Conservation (phyloP, 2,329 filamentous ascomycete genomes). For the Fusarium ambrosium region DNA sequence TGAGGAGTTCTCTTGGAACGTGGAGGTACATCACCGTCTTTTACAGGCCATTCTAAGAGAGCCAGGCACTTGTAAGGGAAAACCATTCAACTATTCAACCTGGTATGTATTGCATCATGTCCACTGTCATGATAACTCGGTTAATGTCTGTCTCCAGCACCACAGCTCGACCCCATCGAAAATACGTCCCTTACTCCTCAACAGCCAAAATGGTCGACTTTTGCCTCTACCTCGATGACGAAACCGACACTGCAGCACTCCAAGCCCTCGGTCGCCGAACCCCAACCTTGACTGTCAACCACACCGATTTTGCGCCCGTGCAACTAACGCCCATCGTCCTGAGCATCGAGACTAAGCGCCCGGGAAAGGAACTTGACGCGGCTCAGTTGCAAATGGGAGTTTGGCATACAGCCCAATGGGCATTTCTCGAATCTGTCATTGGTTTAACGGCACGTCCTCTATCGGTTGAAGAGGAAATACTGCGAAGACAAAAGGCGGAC, state of each 20-base stretch:
- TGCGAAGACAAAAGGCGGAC: neutral
- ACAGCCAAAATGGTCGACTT: slow-evolving; percentile 34
- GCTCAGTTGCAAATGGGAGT: slow-evolving; percentile 32
- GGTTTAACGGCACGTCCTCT: neutral
- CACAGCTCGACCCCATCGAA: slow-evolving; percentile 9
- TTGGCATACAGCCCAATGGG: slow-evolving; percentile 34
- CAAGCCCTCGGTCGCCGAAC: slow-evolving; percentile 22
- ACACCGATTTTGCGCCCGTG: slow-evolving; percentile 26
- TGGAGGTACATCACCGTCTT: slow-evolving; percentile 36
- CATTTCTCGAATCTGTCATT: slow-evolving; percentile 15
- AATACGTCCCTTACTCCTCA: slow-evolving; percentile 13
- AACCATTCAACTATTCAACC: slow-evolving; percentile 14
- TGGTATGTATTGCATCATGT: neutral
- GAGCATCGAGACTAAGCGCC: slow-evolving; percentile 35
- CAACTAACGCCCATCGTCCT: slow-evolving; percentile 28
- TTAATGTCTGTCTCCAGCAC: neutral
- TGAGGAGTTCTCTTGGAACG: slow-evolving; percentile 34
- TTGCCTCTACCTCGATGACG: slow-evolving; percentile 16
- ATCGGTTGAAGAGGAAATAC: slow-evolving; percentile 3
- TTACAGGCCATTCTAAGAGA: slow-evolving; percentile 20
- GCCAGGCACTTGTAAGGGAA: neutral
- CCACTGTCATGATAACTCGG: fast-evolving
- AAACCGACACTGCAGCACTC: neutral
- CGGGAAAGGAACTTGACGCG: slow-evolving; percentile 18
- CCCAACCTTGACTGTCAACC: slow-evolving; percentile 25